Base-by-base conservation (phyloP, 2,329 filamentous ascomycete genomes). In the Fusarium abutilonis region DNA sequence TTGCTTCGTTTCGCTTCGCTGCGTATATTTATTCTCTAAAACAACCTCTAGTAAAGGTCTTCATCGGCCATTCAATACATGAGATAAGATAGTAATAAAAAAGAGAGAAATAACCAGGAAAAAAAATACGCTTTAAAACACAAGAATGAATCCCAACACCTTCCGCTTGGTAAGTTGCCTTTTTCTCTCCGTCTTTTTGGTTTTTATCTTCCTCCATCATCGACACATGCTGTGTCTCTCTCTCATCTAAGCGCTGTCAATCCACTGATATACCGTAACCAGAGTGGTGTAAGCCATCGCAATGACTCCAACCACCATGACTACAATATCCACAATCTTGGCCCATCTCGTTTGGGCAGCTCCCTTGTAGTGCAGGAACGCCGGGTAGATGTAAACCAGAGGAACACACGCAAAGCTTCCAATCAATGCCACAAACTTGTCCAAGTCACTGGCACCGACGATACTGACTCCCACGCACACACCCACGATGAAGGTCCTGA, bases 301-400 rank as follows among this genome's bases (percentile, higher is more conserved):
- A 9, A 86, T 76, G 11, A 83, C 49, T 0, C 90, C 90, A 15
- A 91, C 65, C 1, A 80, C 73, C 76, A 92, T 88, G 71, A 92
- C 80, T 2, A 77, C 70, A 5, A 89, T 57, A 69, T 93, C 89
- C 5, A 85, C 79, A 3, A 75, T 72, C 76, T 87, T 90, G 26
- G 78, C 82, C 71, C 74, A 77, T 29, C 72, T 74, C n/a, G 80
- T 83, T 44, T 81, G 78, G 7, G 89, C 89, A 4, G 89, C 80
- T 5, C 86, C 89, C 68, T 82, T 86, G 75, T 86, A 89, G 73
- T 93, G 90, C 69, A 93, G 71, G 60, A 82, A 87, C 1, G 90
- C 83, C 39, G 90, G 89, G 70, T 92, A 92, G 56, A 92, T 89
- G 74, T 92, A 92, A 10, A 92, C 89, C 63, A 92, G 75, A 13